These are phyloP conservation scores for Rhizophora apiculata DNA, from an alignment of 345 rosid genomes.

Conservation along the genomic window DNA sequence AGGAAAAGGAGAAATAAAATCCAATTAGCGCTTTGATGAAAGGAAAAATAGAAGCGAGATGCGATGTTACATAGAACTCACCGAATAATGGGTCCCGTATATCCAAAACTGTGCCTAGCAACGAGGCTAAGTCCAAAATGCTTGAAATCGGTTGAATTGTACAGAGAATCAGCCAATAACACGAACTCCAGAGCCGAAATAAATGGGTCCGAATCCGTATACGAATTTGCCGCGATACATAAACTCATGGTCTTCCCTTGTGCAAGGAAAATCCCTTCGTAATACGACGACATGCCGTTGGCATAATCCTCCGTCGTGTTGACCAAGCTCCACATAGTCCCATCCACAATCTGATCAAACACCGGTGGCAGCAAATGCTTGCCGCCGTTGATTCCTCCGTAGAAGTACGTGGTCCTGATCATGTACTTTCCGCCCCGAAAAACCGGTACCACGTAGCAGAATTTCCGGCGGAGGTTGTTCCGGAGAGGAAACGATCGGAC, in stretches of 20 bases:
- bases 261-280: conserved; percentile 78
- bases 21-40: no score
- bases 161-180: conserved; percentile 49
- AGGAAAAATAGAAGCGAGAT: no score
- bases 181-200: conserved; percentile 83
- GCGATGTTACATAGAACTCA: conserved; percentile 10
- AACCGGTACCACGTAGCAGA: conserved; percentile 58
- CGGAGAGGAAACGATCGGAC: conserved; percentile 73
- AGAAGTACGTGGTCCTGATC: conserved; percentile 70
- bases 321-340: conserved; percentile 71
- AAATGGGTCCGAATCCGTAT: conserved; percentile 81
- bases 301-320: conserved; percentile 69
- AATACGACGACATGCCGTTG: conserved; percentile 50
- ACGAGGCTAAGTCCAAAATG: conserved; percentile 49
- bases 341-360: conserved; percentile 90
- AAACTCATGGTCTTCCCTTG: conserved; percentile 69
- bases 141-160: conserved; percentile 65
- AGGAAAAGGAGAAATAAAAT: no score
- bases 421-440: conserved; percentile 59
- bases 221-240: conserved; percentile 58
- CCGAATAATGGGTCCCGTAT: conserved; percentile 53
- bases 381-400: conserved; percentile 72
- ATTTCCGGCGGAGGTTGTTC: conserved; percentile 40
- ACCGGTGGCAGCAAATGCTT: conserved; percentile 51
- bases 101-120: conserved; percentile 76